Base-by-base conservation (phyloP, 345 rosid species). In the Acer campestre region DNA sequence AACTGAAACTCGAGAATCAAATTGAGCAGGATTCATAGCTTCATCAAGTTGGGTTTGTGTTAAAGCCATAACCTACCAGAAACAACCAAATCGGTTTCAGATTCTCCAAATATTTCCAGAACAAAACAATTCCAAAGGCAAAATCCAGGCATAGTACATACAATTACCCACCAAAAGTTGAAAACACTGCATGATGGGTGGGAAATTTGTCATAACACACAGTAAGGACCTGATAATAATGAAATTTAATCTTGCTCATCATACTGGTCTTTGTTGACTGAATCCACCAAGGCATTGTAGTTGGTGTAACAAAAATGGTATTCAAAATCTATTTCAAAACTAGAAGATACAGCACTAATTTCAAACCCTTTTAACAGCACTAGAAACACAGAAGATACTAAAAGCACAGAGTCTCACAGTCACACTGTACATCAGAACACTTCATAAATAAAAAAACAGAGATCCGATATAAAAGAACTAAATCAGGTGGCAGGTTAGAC, bases 21-120 rank as follows among this genome's bases (percentile, higher is more conserved):
- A 90, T 61, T 93, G 88, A 67, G 75, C 89, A 14, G 98, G 91
- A 85, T 91, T 92, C 98, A 93, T 87, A 76, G 95, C 97, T 81
- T 91, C 97, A 68, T 94, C 97, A 72, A 92, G 92, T 82, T 96
- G 99, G 70, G 90, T 90, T 81, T 92, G 97, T 12, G 91, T 91
- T 71, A 94, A 81, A 67, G 92, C 79, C 92, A 92, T 88, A 69
- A 94, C 98, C 98, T 92, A 82, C 75, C 82, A 82, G 71, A 82
- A 27, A 73, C 55, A 70, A 74, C 25, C 73, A 68, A 74, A 76
- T 65, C 71, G 68, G 76, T 63, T 76, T 61, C 61, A 75, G 71
- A 77, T 67, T 79, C 69, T 61, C 56, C 20, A 2, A 62, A 23
- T 59, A 64, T 40, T 5, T 53, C 13, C 55, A 14, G 7, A 35